Base-by-base conservation (phyloP, 1,284 basidiomycete genomes). In the Hemileia vastatrix region DNA sequence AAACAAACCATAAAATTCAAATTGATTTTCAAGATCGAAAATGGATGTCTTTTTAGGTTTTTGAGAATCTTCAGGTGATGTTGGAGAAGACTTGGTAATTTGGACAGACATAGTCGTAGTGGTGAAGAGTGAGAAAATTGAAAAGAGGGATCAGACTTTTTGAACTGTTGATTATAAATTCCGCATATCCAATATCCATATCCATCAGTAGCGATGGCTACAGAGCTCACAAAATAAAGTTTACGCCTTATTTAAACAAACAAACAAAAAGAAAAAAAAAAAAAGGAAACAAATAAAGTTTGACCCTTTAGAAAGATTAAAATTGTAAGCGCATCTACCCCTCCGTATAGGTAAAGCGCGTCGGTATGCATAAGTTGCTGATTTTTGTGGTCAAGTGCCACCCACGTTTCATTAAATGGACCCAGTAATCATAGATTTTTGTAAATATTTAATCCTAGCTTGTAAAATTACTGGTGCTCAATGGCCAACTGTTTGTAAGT, bases 11-110 rank as follows among this genome's bases (percentile, higher is more conserved):
- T 57, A 57, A 19, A 57, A 57, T 2, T 36, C 43, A 47, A 57
- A 49, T 36, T 57, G 56, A 48, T 57, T 19, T 36, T 57, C 56
- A 40, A 57, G 56, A 19, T 57, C 48, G 32, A 57, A 57, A 32
- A 57, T 32, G 11, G 56, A 48, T 24, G 31, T 33, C 6, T 9
- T 45, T 45, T 45, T n/a, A 18, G 44, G 4, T 6, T 45, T 6
- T 45, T 4, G n/a, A n/a, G n/a, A 4, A 8, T 1, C 4, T 45
- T n/a, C n/a, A n/a, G 21, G n/a, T 2, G 8, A 15, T 13, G 4
- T 45, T 6, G 4, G 6, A 18, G n/a, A 3, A 5, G n/a, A 3
- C 44, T 45, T 45, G 44, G 19, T 15, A 13, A 4, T 13, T 3
- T 44, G 13, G 2, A 3, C 2, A 9, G 2, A 15, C 43, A 18